Evolutionary conservation across 2,329 filamentous ascomycete genomes (phyloP).

Genomic region (Cyphellophora attinorum): DNA sequence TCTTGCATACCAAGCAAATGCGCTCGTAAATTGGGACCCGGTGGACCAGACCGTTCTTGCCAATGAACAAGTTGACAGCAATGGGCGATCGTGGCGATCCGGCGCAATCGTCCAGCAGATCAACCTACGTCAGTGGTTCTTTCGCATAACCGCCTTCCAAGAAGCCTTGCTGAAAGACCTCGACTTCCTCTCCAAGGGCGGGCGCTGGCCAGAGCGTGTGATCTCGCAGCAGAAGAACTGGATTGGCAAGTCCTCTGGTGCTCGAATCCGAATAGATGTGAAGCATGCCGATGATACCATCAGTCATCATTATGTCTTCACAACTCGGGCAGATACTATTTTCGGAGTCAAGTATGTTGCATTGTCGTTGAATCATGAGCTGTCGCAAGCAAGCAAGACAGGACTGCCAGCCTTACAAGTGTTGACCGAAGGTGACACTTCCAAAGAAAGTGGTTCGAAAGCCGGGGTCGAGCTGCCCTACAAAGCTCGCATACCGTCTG

Average conservation of each 20-base stretch:
- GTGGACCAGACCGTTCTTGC: conserved; percentile 82
- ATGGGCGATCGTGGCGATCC: conserved; percentile 75
- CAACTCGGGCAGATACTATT: conserved; percentile 77
- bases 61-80: conserved; percentile 81
- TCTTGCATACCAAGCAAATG: conserved; percentile 73
- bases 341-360: conserved; percentile 80
- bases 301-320: conserved; percentile 61
- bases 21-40: conserved; percentile 82
- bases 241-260: conserved; percentile 71
- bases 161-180: conserved; percentile 64
- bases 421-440: conserved; percentile 52
- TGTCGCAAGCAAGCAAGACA: conserved; percentile 54
- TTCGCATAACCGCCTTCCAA: conserved; percentile 71
- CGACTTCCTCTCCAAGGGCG: conserved; percentile 51
- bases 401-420: conserved; percentile 52
- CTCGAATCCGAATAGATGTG: conserved; percentile 39
- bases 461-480: conserved; percentile 59
- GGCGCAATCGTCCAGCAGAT: conserved; percentile 86
- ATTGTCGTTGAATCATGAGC: conserved; percentile 61
- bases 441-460: conserved; percentile 47
- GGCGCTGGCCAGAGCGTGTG: conserved; percentile 73
- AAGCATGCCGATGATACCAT: conserved; percentile 17
- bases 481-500: conserved; percentile 53
- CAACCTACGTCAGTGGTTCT: conserved; percentile 86
- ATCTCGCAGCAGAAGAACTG: conserved; percentile 78